Conservation (phyloP, 2,329 filamentous ascomycete genomes). For the Aspergillus bombycis region DNA sequence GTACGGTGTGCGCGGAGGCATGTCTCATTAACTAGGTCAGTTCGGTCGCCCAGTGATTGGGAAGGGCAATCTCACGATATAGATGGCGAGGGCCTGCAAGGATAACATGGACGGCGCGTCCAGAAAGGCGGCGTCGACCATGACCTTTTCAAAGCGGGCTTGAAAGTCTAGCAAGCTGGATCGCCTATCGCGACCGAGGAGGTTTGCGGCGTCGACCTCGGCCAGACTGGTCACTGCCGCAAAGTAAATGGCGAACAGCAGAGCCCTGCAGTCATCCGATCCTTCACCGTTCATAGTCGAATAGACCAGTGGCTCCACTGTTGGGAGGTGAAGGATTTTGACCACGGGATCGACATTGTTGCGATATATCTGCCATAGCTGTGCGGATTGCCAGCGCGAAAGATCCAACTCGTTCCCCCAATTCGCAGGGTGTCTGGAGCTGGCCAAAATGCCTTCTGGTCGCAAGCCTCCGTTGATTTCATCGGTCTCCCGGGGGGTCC, state of each 20-base stretch:
- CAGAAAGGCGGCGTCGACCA: constrained; percentile 41
- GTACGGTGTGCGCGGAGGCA: constrained; percentile 11
- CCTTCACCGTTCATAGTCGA: constrained; percentile 19
- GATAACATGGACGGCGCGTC: constrained; percentile 37
- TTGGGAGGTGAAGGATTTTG: constrained; percentile 27
- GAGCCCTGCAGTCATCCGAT: constrained; percentile 10
- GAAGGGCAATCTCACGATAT: constrained; percentile 31
- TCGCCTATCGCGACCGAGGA: constrained; percentile 16
- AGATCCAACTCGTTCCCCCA: background rate
- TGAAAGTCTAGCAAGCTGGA: constrained; percentile 14
- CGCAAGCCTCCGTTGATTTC: background rate
- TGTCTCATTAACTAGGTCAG: constrained; percentile 1
- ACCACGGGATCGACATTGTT: constrained; percentile 25
- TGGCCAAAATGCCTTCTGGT: background rate
- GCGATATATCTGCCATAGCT: constrained; percentile 26
- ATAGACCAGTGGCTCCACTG: constrained; percentile 22
- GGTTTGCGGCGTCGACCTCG: constrained; percentile 12
- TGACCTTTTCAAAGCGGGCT: constrained; percentile 34
- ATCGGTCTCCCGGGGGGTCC: background rate
- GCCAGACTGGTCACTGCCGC: constrained; percentile 17
- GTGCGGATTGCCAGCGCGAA: constrained; percentile 16
- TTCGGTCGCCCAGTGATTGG: background rate
- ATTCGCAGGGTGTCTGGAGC: background rate
- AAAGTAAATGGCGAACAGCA: constrained; percentile 25
- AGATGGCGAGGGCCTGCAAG: constrained; percentile 34